Base-by-base conservation (phyloP, 805 yeast genomes). In the Saccharomycopsis vini region DNA sequence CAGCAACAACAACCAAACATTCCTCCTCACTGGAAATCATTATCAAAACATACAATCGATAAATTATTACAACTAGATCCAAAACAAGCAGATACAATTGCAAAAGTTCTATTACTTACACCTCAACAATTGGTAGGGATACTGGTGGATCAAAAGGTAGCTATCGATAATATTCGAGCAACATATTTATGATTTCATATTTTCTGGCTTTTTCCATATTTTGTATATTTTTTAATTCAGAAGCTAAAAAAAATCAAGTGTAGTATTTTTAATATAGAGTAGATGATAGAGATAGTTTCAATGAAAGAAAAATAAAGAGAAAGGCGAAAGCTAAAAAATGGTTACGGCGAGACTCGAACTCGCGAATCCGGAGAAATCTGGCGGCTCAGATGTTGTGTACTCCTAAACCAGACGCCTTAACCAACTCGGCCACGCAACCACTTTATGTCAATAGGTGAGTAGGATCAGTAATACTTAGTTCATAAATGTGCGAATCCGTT, bases 1-100 rank as follows among this genome's bases (percentile, higher is more conserved):
- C 36, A 15, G 21, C 36, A 33, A 13, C 92, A 83, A 24, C 39
- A 28, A 31, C 40, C 22, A 6, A 26, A 21, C 16, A 22, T 43
- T 13, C 51, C 51, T 3, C 45, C 42, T 6, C 33, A 37, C 12
- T 47, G 51, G 51, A 16, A 41, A 3, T 16, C 43, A 16, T 36
- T 47, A 7, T 45, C 45, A 3, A 32, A 18, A n/a, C 15, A 13
- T 10, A 26, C 49, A 12, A 33, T 47, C 5, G 30, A 23, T 3
- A 44, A 42, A 20, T 36, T 47, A 16, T 23, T 38, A 12, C 26
- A 10, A 16, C 16, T 47, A 37, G 49, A 47, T 13, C 29, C 39
- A 31, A 34, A 33, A 20, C 49, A 47, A 18, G 51, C 51, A 3
- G 36, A 44, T 32, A 40, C 36, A 10, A 36, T 47, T 30, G 51